A percentile compares a stretch with the other conserved stretches of the same genome.
Evolutionary conservation across 176 grass and related monocot species (phyloP).

Genomic region (Musa schizocarpa): DNA sequence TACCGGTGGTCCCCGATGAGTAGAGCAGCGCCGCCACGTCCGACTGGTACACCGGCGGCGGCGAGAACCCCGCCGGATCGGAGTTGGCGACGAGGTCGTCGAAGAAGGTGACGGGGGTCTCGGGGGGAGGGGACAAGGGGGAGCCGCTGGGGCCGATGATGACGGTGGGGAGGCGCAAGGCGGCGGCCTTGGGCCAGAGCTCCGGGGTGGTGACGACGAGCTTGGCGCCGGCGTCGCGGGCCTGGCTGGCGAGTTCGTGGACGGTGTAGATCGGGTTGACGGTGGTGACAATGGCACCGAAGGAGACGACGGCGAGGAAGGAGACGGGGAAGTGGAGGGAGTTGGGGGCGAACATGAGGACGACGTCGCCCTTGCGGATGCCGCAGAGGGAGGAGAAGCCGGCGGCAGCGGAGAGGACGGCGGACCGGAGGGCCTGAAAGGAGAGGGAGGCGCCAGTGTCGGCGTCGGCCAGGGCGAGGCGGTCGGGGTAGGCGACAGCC

Average conservation of each 20-base stretch:
- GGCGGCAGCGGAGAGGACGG: slow-evolving; percentile 30
- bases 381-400: slow-evolving; percentile 44
- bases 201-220: slow-evolving; percentile 48
- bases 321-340: slow-evolving; percentile 64
- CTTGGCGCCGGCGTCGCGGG: slow-evolving; percentile 34
- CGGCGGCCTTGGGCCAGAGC: slow-evolving; percentile 40
- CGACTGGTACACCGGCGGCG: slow-evolving; percentile 35
- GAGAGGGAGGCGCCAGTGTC: slow-evolving; percentile 36
- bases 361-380: slow-evolving; percentile 41
- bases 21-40: slow-evolving; percentile 71
- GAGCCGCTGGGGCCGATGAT: slow-evolving; percentile 32
- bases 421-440: slow-evolving; percentile 45
- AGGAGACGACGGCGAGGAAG: slow-evolving; percentile 53
- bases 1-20: slow-evolving; percentile 88
- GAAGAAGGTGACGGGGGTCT: slow-evolving; percentile 34
- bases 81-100: slow-evolving; percentile 40
- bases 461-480: slow-evolving; percentile 57
- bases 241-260: slow-evolving; percentile 69
- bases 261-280: slow-evolving; percentile 70
- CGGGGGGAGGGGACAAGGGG: not conserved
- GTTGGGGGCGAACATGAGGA: slow-evolving; percentile 70
- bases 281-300: slow-evolving; percentile 66
- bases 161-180: slow-evolving; percentile 48
- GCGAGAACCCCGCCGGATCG: slow-evolving; percentile 29
- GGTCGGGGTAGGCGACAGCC: slow-evolving; percentile 39